A percentile compares a stretch with the other conserved stretches of the same genome.
phyloP scores from a whole-genome alignment of 176 grass and related monocot species.

The Alloteropsis semialata region DNA sequence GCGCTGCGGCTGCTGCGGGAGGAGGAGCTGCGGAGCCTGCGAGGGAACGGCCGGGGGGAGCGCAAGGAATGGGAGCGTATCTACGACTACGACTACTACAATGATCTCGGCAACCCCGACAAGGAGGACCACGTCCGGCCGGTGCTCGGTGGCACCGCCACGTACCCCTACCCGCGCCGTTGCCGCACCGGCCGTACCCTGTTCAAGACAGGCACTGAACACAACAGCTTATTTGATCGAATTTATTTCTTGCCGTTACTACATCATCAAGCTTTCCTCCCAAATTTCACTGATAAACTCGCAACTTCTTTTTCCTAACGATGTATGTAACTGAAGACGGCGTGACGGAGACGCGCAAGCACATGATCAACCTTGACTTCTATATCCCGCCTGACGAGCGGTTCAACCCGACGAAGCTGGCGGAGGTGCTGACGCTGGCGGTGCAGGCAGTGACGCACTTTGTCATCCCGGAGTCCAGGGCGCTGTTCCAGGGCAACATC shows the following conservation, averaged over 20 bases:
- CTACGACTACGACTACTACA: slow-evolving; percentile 84
- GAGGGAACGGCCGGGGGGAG: slow-evolving; percentile 66
- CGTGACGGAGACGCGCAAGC: slow-evolving; percentile 58
- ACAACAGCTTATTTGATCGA: not conserved
- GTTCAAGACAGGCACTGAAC: slow-evolving; percentile 16
- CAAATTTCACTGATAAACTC: not conserved
- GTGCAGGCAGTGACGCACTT: slow-evolving; percentile 85
- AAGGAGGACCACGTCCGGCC: slow-evolving; percentile 53
- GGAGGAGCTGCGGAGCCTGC: slow-evolving; percentile 63
- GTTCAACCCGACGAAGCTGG: slow-evolving; percentile 77
- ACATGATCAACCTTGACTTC: slow-evolving; percentile 77
- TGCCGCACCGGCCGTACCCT: slow-evolving; percentile 73
- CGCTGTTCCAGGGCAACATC: slow-evolving; percentile 47
- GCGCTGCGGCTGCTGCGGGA: slow-evolving; percentile 52
- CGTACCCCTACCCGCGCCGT: slow-evolving; percentile 72
- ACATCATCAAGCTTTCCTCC: not conserved
- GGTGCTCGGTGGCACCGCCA: slow-evolving; percentile 54
- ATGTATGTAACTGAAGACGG: slow-evolving; percentile 34
- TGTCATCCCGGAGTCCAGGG: slow-evolving; percentile 58
- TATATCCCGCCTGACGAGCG: slow-evolving; percentile 91
- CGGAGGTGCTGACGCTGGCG: slow-evolving; percentile 55
- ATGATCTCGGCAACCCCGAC: slow-evolving; percentile 77
- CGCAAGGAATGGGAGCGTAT: slow-evolving; percentile 78
- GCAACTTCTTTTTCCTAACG: not conserved
- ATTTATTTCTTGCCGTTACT: not conserved